A percentile compares a stretch with the other conserved stretches of the same genome.
Conservation (phyloP, 2,329 filamentous ascomycete genomes). For the Parascedosporium putredinis region DNA sequence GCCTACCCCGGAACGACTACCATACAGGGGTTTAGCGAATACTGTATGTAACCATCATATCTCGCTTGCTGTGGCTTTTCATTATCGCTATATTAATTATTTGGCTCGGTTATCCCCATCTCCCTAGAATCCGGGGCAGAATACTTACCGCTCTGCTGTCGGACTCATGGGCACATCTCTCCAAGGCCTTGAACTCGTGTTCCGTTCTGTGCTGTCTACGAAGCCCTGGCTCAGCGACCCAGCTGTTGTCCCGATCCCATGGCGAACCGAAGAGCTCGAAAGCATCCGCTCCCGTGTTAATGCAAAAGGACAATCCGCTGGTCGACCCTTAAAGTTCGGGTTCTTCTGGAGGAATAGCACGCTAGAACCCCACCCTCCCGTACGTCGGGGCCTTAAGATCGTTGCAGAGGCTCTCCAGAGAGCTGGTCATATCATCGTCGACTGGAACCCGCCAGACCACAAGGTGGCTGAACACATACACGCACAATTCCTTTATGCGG, state of each 20-base stretch:
- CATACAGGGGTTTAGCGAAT: constrained; percentile 14
- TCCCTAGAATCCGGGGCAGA: constrained; percentile 39
- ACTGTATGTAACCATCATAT: constrained; percentile 6
- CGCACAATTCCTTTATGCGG: constrained; percentile 20
- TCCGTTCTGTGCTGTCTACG: constrained; percentile 44
- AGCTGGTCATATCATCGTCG: constrained; percentile 32
- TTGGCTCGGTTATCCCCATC: background rate
- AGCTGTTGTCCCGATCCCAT: constrained; percentile 54
- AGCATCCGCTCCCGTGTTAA: constrained; percentile 24
- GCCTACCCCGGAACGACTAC: constrained; percentile 12
- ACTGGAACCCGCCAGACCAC: constrained; percentile 11
- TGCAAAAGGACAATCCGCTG: background rate
- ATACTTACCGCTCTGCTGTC: constrained; percentile 49
- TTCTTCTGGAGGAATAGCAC: constrained; percentile 40
- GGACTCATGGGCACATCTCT: constrained; percentile 51
- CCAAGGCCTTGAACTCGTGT: constrained; percentile 41
- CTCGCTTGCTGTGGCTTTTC: background rate
- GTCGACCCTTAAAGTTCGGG: constrained; percentile 38
- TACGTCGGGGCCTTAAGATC: constrained; percentile 26
- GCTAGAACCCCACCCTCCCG: constrained; percentile 44
- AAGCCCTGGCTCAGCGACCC: constrained; percentile 60
- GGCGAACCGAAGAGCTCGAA: constrained; percentile 38
- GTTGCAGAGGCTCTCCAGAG: background rate
- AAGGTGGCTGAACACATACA: background rate
- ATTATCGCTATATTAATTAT: background rate